Base-by-base conservation (phyloP, 805 yeast species). In the Ogataea neopini region DNA sequence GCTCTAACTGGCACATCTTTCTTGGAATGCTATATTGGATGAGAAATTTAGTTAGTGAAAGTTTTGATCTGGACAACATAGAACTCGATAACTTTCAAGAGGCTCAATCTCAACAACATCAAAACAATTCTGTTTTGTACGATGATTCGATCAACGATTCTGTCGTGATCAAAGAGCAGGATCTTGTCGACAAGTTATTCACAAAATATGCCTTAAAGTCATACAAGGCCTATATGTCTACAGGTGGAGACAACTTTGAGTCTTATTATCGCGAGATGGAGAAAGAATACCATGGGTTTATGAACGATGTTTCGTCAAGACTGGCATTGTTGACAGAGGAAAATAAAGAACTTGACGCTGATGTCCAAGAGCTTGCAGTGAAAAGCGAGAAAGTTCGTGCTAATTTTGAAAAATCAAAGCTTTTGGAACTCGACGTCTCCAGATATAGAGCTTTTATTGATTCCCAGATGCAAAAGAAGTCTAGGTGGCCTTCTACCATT, bases 11-110 rank as follows among this genome's bases (percentile, higher is more conserved):
- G 97, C 89, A 88, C 10, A 76, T 77, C 6, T 87, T 88, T 54
- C 64, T 90, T 35, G 96, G 94, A 1, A 80, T 91, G 77, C 68
- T 90, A 18, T 83, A 85, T 62, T 90, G 97, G 97, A 63, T 90
- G 38, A 81, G 85, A 4, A 80, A 80, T 53, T 49, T 72, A 81
- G 50, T 82, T 73, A 57, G 60, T 51, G 52, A 73, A 70, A 43
- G 64, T 71, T 47, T 77, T 41, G 59, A 60, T 34, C 63, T 66
- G 41, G 79, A 70, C 44, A 58, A 51, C 44, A 53, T 63, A 5
- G 69, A 71, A 34, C 61, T 66, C 9, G 56, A 57, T 45, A 45
- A 52, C 28, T 50, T 59, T 39, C 61, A 59, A 43, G 58, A 53
- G 15, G 45, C 46, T 10, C 56, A 54, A 38, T 48, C 53, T 41